Conservation (phyloP, 2,329 filamentous ascomycete genomes). For the Fusarium sp. region DNA sequence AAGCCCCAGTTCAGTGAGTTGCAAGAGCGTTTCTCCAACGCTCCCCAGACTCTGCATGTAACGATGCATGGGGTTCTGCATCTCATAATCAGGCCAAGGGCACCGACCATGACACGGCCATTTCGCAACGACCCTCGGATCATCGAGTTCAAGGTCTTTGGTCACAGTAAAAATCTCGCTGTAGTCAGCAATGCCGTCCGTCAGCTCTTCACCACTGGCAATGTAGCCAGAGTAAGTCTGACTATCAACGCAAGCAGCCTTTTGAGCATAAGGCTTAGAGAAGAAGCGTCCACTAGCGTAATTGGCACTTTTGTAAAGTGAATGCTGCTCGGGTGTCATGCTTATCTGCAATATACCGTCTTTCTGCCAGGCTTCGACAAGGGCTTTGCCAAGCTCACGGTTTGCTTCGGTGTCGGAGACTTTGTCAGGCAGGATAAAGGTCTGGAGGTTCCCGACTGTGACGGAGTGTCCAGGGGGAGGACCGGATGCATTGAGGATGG, state of each 20-base stretch:
- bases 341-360: slow-evolving; percentile 60
- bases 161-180: slow-evolving; percentile 64
- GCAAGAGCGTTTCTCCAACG: slow-evolving; percentile 57
- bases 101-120: slow-evolving; percentile 63
- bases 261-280: slow-evolving; percentile 48
- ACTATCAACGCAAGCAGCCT: slow-evolving; percentile 56
- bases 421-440: slow-evolving; percentile 54
- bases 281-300: slow-evolving; percentile 55
- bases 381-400: slow-evolving; percentile 51
- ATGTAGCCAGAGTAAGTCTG: slow-evolving; percentile 61
- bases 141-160: slow-evolving; percentile 55
- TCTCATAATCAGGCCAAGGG: slow-evolving; percentile 57
- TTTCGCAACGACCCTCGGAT: slow-evolving; percentile 52
- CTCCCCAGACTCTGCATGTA: slow-evolving; percentile 56
- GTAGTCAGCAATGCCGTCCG: slow-evolving; percentile 61
- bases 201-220: slow-evolving; percentile 60
- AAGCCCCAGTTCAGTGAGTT: slow-evolving; percentile 58
- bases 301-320: slow-evolving; percentile 51
- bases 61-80: slow-evolving; percentile 52
- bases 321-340: slow-evolving; percentile 51
- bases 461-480: slow-evolving; percentile 46
- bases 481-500: slow-evolving; percentile 1
- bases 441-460: slow-evolving; percentile 48
- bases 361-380: slow-evolving; percentile 55
- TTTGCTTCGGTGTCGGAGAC: slow-evolving; percentile 50